Base-by-base conservation (phyloP, 148 eudicot species). In the Limonium bicolor region DNA sequence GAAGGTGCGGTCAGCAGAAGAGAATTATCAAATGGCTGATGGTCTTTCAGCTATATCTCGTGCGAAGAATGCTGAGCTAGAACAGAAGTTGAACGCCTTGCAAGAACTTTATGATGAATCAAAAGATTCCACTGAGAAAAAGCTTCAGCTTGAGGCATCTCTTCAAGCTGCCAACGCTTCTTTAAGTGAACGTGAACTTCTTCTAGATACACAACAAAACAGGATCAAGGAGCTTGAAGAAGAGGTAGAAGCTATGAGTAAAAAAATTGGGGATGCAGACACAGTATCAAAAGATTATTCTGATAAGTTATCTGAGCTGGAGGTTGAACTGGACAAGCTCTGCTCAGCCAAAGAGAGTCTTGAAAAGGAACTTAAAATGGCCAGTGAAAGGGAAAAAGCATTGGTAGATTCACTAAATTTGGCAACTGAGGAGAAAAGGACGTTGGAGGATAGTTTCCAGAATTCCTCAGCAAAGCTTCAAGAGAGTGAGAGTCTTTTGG, bases 91-190 rank as follows among this genome's bases (percentile, higher is more conserved):
- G 49, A 69, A 66, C 53, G 41, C 67, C 10, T 46, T 72, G 3
- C 73, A 75, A 56, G 77, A 64, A 28, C 77, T 71, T 38, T 74
- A 71, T 53, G 58, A 35, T 11, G 73, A 75, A 53, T 67, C 82
- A 5, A 64, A 67, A 17, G 60, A 63, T 14, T 60, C 74, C 14
- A 56, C 44, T 21, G 65, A 60, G 43, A 75, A 55, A 59, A 67
- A 64, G 34, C 50, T 51, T 7, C 74, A 71, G 63, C 71, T 76
- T 4, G 78, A 71, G 48, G 72, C 48, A 10, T 29, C 57, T 15
- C 1, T 68, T 13, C 59, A 42, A 48, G 65, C 67, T 16, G 67
- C 74, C 11, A 65, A 41, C 27, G 54, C 43, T 10, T 66, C 58
- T 6, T 33, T 68, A 38, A 55, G 49, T 41, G 82, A 71, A 50